These are phyloP conservation scores for Brassica nigra DNA, from an alignment of 345 rosid species.

Conservation along the genomic window DNA sequence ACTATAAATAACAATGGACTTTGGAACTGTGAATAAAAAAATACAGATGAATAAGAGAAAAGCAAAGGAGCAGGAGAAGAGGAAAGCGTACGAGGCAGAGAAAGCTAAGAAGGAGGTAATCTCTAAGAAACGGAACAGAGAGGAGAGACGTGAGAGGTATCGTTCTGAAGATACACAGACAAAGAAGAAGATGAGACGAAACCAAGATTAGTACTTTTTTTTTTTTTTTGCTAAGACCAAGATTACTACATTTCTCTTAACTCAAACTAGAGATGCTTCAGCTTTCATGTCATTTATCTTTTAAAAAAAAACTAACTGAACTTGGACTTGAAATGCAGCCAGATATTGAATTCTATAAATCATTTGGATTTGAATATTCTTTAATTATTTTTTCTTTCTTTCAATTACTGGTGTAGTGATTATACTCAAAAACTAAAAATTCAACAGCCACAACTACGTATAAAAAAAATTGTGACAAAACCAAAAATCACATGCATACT, in stretches of 20 bases:
- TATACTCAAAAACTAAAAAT: neutral
- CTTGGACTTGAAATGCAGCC: too few relatives aligned
- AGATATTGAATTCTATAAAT: too few relatives aligned
- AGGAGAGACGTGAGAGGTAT: slow-evolving; percentile 75
- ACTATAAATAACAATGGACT: neutral
- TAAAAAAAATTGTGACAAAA: neutral
- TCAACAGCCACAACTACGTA: neutral
- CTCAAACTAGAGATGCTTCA: neutral
- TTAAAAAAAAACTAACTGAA: neutral
- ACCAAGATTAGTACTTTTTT: neutral
- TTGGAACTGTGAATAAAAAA: slow-evolving; percentile 1
- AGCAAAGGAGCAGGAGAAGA: slow-evolving; percentile 61
- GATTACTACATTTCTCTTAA: neutral
- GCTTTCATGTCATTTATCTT: neutral
- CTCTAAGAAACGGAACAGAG: slow-evolving; percentile 73
- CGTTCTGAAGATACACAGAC: slow-evolving; percentile 61
- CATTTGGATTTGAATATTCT: neutral
- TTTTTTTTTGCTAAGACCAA: neutral
- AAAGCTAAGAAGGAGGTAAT: slow-evolving; percentile 70
- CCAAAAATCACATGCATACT: neutral
- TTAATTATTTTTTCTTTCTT: neutral
- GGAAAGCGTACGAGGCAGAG: slow-evolving; percentile 52
- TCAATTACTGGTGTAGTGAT: neutral
- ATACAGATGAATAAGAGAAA: slow-evolving; percentile 69
- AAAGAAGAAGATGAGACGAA: slow-evolving; percentile 58